Conservation (phyloP, 2,329 filamentous ascomycete genomes). For the Aspergillus pseudoviridinutans region DNA sequence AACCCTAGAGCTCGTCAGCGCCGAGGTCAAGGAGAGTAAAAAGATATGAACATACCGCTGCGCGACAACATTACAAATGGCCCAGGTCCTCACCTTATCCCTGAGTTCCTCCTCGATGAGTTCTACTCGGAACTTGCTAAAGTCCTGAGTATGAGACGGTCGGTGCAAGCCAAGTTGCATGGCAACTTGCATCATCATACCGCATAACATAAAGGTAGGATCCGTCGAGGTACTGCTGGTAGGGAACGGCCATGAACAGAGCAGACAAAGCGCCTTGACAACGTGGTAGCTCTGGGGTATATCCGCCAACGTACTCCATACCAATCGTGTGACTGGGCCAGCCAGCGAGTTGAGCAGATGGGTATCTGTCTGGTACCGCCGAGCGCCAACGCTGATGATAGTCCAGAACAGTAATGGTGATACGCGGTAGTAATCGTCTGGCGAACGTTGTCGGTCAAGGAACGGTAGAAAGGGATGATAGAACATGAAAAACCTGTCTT, state of each 20-base stretch:
- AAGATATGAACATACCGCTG: constrained; percentile 49
- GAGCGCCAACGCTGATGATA: constrained; percentile 59
- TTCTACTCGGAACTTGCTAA: constrained; percentile 49
- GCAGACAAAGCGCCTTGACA: constrained; percentile 59
- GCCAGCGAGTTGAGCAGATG: constrained; percentile 50
- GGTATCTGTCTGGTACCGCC: constrained; percentile 54
- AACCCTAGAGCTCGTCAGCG: constrained; percentile 43
- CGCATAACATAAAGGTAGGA: constrained; percentile 62
- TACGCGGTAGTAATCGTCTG: constrained; percentile 55
- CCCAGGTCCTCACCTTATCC: constrained; percentile 64
- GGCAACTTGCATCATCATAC: constrained; percentile 65
- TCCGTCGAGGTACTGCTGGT: constrained; percentile 61
- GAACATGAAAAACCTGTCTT: constrained; percentile 57
- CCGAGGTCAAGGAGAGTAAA: not conserved
- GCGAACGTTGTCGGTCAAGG: constrained; percentile 51
- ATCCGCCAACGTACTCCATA: constrained; percentile 59
- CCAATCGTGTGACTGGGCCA: constrained; percentile 53
- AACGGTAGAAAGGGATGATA: constrained; percentile 65
- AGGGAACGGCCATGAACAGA: constrained; percentile 64
- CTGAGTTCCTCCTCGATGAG: constrained; percentile 59
- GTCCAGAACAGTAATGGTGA: constrained; percentile 67
- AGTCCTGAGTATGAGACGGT: constrained; percentile 59
- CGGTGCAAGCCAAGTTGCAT: constrained; percentile 64
- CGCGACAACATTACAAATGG: constrained; percentile 63
- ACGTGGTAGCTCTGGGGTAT: constrained; percentile 62